phyloP scores from a whole-genome alignment of 2,329 filamentous ascomycete genomes.

The Fusarium oligoseptatum region DNA sequence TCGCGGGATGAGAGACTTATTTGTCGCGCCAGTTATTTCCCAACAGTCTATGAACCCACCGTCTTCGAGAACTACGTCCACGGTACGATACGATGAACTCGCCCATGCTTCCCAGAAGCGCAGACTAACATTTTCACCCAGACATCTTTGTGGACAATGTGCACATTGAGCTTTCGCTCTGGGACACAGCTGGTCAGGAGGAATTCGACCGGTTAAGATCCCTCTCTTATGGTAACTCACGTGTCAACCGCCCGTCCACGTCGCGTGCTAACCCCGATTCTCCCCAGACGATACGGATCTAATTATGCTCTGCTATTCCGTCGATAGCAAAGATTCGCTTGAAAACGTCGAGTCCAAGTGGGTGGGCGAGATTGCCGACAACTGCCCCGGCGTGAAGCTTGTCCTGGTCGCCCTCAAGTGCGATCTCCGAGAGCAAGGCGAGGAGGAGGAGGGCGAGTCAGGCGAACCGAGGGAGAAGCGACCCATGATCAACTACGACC shows the following conservation, averaged over 20 bases:
- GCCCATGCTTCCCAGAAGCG: background rate
- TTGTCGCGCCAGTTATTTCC: conserved; percentile 79
- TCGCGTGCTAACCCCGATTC: conserved; percentile 11
- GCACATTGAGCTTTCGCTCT: conserved; percentile 96
- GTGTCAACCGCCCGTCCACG: background rate
- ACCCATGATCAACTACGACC: conserved; percentile 88
- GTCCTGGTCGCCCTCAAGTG: conserved; percentile 97
- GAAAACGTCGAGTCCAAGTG: conserved; percentile 99
- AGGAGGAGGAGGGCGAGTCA: conserved; percentile 74
- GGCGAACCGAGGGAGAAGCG: conserved; percentile 68
- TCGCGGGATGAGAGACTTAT: conserved; percentile 25
- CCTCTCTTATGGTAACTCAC: conserved; percentile 83
- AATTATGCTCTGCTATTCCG: conserved; percentile 98
- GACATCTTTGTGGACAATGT: conserved; percentile 98
- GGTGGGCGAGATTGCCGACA: conserved; percentile 97
- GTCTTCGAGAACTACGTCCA: conserved; percentile 99
- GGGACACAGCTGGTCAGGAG: conserved; percentile 98
- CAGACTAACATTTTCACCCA: conserved; percentile 53
- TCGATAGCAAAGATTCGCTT: conserved; percentile 95
- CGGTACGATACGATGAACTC: conserved; percentile 66
- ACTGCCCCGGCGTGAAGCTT: conserved; percentile 94
- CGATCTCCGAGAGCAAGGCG: conserved; percentile 85
- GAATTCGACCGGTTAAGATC: conserved; percentile 98
- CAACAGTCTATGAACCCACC: conserved; percentile 97
- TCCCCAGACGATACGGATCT: conserved; percentile 85